Evolutionary conservation across 208 protist species (phyloP).

Genomic region (Leishmania amazonensis): DNA sequence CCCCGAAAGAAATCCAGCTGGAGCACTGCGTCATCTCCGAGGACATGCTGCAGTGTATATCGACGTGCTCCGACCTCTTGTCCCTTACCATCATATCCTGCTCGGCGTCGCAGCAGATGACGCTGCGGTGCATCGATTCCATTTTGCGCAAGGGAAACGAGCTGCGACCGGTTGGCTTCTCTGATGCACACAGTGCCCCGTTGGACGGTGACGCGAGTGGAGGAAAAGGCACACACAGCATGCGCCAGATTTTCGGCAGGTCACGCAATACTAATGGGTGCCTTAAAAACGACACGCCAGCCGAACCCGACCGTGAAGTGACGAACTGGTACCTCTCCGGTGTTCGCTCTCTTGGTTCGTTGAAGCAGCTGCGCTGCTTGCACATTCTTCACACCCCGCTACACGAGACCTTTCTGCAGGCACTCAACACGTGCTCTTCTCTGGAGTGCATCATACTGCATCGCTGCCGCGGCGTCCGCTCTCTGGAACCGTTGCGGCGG

Average conservation of each 20-base stretch:
- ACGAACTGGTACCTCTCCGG: slow-evolving; percentile 75
- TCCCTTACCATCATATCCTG: slow-evolving; percentile 54
- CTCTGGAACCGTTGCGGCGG: slow-evolving; percentile 51
- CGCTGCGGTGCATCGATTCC: slow-evolving; percentile 61
- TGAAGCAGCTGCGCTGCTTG: slow-evolving; percentile 64
- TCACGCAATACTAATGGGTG: background rate
- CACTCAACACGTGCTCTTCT: slow-evolving; percentile 42
- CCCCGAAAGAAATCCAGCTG: slow-evolving; percentile 50
- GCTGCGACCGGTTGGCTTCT: slow-evolving; percentile 5
- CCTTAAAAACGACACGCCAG: background rate
- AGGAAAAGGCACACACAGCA: background rate
- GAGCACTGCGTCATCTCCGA: slow-evolving; percentile 52
- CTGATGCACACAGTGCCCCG: background rate
- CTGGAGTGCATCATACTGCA: slow-evolving; percentile 73
- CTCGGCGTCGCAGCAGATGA: slow-evolving; percentile 53
- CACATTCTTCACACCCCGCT: slow-evolving; percentile 63
- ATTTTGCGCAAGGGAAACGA: slow-evolving; percentile 59
- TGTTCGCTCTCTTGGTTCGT: slow-evolving; percentile 50
- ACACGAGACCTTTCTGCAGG: slow-evolving; percentile 49
- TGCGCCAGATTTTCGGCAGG: background rate
- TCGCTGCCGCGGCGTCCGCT: slow-evolving; percentile 53
- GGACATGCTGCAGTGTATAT: slow-evolving; percentile 75
- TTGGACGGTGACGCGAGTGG: background rate
- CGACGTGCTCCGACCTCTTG: slow-evolving; percentile 48
- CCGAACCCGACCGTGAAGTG: slow-evolving; percentile 3